Percentiles rank a stretch among this genome's conserved stretches.
Conservation (phyloP, 2,329 filamentous ascomycete genomes). For the Hansfordia pulvinata region DNA sequence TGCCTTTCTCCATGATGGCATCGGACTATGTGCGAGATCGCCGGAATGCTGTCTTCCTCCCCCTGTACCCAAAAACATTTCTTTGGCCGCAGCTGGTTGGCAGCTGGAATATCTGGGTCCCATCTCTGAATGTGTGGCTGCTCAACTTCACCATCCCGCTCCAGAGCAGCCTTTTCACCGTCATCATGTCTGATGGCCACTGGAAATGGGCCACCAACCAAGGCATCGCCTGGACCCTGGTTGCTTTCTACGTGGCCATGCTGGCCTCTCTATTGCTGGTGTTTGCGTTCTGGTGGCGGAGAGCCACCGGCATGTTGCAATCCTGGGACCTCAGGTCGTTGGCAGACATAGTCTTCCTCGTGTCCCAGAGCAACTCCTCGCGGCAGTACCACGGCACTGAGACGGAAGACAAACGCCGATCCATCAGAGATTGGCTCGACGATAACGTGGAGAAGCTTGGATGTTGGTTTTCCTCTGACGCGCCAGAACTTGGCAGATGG, state of each 20-base stretch:
- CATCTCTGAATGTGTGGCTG: conserved; percentile 61
- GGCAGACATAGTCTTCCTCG: conserved; percentile 65
- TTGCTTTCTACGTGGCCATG: conserved; percentile 56
- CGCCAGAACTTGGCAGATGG: conserved; percentile 50
- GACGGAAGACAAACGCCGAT: conserved; percentile 30
- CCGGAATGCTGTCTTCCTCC: conserved; percentile 51
- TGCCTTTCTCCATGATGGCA: conserved; percentile 69
- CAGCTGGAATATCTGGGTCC: conserved; percentile 51
- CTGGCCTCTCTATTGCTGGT: too few relatives aligned
- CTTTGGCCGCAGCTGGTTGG: conserved; percentile 44
- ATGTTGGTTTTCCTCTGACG: conserved; percentile 65
- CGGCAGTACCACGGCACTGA: conserved; percentile 59
- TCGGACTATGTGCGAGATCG: conserved; percentile 45
- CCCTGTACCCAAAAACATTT: conserved; percentile 59
- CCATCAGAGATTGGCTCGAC: conserved; percentile 39
- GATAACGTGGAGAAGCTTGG: conserved; percentile 61
- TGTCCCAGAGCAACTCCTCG: conserved; percentile 69
- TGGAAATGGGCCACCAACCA: conserved; percentile 77
- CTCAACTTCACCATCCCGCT: conserved; percentile 70
- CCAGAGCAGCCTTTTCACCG: conserved; percentile 62
- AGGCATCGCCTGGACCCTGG: conserved; percentile 63
- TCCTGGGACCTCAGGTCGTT: conserved; percentile 70
- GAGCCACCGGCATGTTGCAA: conserved; percentile 55
- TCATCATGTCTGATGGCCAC: conserved; percentile 35
- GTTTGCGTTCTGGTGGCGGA: conserved; percentile 55